Percentiles rank a stretch among this genome's conserved stretches.
Evolutionary conservation across 805 yeast genomes (phyloP).

Genomic region (Pachysolen tannophilus): DNA sequence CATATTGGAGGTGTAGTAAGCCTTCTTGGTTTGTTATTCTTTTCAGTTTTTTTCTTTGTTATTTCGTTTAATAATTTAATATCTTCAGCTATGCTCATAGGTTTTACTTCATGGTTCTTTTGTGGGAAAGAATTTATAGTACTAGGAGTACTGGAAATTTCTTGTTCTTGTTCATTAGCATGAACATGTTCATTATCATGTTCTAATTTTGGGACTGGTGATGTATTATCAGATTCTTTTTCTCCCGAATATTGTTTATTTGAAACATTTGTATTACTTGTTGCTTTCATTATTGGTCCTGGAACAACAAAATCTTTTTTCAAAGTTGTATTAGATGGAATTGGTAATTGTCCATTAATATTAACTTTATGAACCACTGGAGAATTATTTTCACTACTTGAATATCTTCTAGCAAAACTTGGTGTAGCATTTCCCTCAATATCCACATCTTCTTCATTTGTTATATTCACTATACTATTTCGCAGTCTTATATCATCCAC

Average conservation of each 20-base stretch:
- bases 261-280: neutral
- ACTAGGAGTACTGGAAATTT: neutral
- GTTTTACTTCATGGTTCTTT: slow-evolving; percentile 1
- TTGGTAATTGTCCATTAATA: slow-evolving; percentile 13
- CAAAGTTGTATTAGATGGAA: slow-evolving; percentile 7
- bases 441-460: slow-evolving; percentile 39
- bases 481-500: slow-evolving; percentile 13
- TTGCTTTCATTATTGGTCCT: too few species aligned
- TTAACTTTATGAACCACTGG: slow-evolving; percentile 11
- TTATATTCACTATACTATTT: slow-evolving; percentile 25
- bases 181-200: too few species aligned
- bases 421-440: slow-evolving; percentile 32
- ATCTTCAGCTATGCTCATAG: slow-evolving; percentile 5
- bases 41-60: slow-evolving; percentile 2
- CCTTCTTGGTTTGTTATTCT: slow-evolving; percentile 44
- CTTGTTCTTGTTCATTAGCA: too few species aligned
- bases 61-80: slow-evolving; percentile 4
- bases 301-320: too few species aligned
- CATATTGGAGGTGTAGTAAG: slow-evolving; percentile 67
- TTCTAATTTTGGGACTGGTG: too few species aligned
- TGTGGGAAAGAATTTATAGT: neutral
- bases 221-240: neutral
- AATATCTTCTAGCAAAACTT: slow-evolving; percentile 21
- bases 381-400: slow-evolving; percentile 16
- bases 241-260: neutral